A percentile compares a stretch with the other conserved stretches of the same genome.
Conservation (phyloP, 2,329 filamentous ascomycete species). For the Orbilia quercus region DNA sequence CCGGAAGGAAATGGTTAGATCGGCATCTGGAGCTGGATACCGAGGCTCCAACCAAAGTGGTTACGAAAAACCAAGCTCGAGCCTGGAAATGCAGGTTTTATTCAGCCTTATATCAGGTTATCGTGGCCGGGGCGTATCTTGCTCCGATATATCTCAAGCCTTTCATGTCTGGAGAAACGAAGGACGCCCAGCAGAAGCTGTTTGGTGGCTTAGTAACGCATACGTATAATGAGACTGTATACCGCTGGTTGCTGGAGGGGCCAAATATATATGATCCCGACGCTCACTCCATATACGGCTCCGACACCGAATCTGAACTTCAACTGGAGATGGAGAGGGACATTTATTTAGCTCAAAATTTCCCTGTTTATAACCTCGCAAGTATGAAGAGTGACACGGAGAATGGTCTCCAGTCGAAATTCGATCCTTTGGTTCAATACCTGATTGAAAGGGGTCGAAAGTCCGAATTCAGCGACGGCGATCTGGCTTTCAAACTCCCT, state of each 20-base stretch:
- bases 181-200: background rate
- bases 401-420: background rate
- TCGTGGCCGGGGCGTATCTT: background rate
- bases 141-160: constrained; percentile 1
- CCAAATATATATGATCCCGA: too few relatives aligned
- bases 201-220: too few relatives aligned
- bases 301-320: too few relatives aligned
- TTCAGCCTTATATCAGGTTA: background rate
- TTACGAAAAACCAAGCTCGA: background rate
- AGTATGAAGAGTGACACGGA: background rate
- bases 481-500: background rate
- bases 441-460: background rate
- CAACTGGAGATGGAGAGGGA: too few relatives aligned
- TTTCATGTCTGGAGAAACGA: background rate
- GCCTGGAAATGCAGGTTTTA: background rate
- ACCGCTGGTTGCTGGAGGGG: too few relatives aligned
- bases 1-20: too few relatives aligned
- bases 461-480: background rate
- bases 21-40: too few relatives aligned
- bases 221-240: too few relatives aligned
- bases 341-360: too few relatives aligned
- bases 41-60: background rate
- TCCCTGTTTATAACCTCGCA: too few relatives aligned
- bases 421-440: background rate
- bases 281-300: too few relatives aligned